Base-by-base conservation (phyloP, 371 early-diverging fungal genomes). In the Syncephalastrum racemosum region DNA sequence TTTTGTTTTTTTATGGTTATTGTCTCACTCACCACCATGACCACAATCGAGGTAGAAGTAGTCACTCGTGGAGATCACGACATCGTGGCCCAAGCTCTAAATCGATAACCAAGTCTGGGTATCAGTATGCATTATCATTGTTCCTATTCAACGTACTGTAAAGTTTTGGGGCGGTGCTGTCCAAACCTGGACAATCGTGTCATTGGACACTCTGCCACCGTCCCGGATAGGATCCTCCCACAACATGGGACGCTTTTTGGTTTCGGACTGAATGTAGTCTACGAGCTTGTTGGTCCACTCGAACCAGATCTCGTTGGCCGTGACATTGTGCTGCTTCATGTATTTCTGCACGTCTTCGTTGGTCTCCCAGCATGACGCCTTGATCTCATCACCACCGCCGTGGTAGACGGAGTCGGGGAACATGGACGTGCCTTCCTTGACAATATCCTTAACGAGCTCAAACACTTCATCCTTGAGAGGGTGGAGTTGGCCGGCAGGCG, bases 371-470 rank as follows among this genome's bases (percentile, higher is more conserved):
- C 90, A 90, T 15, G 77, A 71, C 14, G 73, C 63, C 43, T 85
- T 85, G 56, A 91, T 82, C 63, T 92, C 93, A 71, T 92, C 93
- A 53, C 86, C 87, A 50, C 91, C 90, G 14, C 83, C 67, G 63
- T 92, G 91, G 66, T 86, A 84, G 53, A 78, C 67, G 7, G 82
- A 58, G 66, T 91, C 93, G 2, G 81, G 73, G 71, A 92, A 92
- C 7, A 67, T 60, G 5, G 49, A 45, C 20, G 84, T 57, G 46
- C 79, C 80, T 63, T 90, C 91, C 53, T 79, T 67, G 57, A 90
- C 64, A 19, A 92, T 47, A 43, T 85, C 78, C 47, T 80, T 77
- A 49, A 87, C 71, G 13, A 91, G 70, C 4, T 73, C 55, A 59
- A 80, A 78, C 4, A 87, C 73, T 8, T 73, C 75, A 0, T 73